These are phyloP conservation scores for Mortierella antarctica DNA, from an alignment of 192 early-diverging fungal genomes.

Conservation along the genomic window DNA sequence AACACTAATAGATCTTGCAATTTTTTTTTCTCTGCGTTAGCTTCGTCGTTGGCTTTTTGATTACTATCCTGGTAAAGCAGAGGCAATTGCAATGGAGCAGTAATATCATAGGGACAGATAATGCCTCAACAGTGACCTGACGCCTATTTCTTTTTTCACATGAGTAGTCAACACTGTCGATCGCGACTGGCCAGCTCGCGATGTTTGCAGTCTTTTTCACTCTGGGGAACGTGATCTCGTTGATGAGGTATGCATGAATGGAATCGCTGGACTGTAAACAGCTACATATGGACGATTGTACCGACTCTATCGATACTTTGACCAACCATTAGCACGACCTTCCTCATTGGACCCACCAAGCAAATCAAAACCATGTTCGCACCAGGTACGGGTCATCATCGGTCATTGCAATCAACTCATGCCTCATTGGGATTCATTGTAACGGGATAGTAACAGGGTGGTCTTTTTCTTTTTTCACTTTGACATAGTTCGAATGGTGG, in stretches of 20 bases:
- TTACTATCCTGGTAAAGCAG: constrained; percentile 77
- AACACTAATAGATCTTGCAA: too few species aligned
- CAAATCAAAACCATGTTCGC: constrained; percentile 90
- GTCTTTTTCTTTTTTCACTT: neutral
- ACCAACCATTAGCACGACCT: constrained; percentile 74
- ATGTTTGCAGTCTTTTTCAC: constrained; percentile 93
- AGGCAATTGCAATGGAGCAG: neutral
- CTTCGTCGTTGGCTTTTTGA: constrained; percentile 82
- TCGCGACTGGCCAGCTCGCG: constrained; percentile 67
- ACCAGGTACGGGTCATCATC: constrained; percentile 60
- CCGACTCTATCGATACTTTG: neutral
- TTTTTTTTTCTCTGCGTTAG: constrained; percentile 55
- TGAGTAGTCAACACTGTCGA: constrained; percentile 66
- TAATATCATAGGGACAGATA: neutral
- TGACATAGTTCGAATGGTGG: constrained; percentile 72
- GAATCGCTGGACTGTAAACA: too few species aligned
- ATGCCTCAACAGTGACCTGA: constrained; percentile 1
- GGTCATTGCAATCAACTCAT: constrained; percentile 62
- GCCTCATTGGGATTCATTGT: neutral
- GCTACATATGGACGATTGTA: too few species aligned
- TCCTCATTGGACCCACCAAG: constrained; percentile 86
- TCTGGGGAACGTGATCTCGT: constrained; percentile 87
- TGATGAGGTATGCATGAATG: constrained; percentile 64
- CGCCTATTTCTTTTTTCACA: neutral
- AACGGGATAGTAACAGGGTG: neutral